phyloP scores from a whole-genome alignment of 2,329 filamentous ascomycete genomes.

The Fusarium heterosporum region DNA sequence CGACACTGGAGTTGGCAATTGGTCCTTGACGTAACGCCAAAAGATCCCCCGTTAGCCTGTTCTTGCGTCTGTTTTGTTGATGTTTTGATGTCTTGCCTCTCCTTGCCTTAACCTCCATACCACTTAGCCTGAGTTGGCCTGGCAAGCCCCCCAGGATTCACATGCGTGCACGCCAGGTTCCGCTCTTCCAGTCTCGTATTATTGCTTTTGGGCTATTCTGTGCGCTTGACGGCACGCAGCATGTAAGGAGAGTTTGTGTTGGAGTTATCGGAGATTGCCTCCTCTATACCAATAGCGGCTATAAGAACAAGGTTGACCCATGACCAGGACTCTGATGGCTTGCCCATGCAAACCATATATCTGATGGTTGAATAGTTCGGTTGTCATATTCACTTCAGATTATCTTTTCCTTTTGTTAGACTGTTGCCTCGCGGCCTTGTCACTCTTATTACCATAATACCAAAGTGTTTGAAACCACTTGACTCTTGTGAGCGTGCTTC shows the following conservation, averaged over 20 bases:
- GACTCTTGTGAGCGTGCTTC: conserved; percentile 1
- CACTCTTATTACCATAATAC: conserved; percentile 10
- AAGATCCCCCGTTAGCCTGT: background rate
- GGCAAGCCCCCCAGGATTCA: conserved; percentile 22
- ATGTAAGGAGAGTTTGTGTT: conserved; percentile 35
- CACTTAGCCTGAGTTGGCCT: conserved; percentile 42
- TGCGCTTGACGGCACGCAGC: conserved; percentile 27
- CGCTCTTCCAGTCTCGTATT: conserved; percentile 23
- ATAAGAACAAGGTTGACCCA: conserved; percentile 37
- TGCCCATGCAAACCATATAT: conserved; percentile 24
- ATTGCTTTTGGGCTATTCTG: conserved; percentile 35
- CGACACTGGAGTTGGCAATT: conserved; percentile 18
- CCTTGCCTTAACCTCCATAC: conserved; percentile 44
- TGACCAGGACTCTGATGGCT: conserved; percentile 18
- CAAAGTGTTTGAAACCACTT: conserved; percentile 3
- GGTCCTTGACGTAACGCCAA: conserved; percentile 23
- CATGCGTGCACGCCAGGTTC: conserved; percentile 33
- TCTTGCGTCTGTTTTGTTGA: conserved; percentile 26
- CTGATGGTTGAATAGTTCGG: conserved; percentile 7
- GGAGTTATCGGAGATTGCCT: conserved; percentile 24
- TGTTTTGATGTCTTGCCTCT: conserved; percentile 44
- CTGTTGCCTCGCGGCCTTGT: conserved; percentile 33
- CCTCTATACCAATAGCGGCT: conserved; percentile 4
- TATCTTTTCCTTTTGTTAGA: conserved; percentile 30
- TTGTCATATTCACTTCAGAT: conserved; percentile 2